A percentile compares a stretch with the other conserved stretches of the same genome.
Evolutionary conservation across 1,284 basidiomycete species (phyloP).

Genomic region (Malassezia restricta): DNA sequence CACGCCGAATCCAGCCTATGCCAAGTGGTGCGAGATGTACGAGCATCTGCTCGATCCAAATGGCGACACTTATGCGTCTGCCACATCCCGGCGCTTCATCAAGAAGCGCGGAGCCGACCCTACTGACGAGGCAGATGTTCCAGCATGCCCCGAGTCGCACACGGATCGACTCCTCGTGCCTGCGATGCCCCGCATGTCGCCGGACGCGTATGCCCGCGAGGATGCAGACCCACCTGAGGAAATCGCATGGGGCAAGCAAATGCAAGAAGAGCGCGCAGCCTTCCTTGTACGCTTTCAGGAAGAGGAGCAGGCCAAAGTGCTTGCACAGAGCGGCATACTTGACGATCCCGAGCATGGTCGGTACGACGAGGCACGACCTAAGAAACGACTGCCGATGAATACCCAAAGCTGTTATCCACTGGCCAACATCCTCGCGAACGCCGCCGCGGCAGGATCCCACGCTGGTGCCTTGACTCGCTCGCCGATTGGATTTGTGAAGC

Average conservation of each 20-base stretch:
- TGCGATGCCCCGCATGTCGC: conserved; percentile 15
- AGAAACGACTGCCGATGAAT: conserved; percentile 9
- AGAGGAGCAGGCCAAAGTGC: conserved; percentile 30
- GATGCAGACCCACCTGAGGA: conserved; percentile 41
- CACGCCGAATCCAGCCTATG: conserved; percentile 27
- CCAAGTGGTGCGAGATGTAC: conserved; percentile 23
- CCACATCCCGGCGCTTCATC: background rate
- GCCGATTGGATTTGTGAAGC: conserved; percentile 15
- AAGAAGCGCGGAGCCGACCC: conserved; percentile 11
- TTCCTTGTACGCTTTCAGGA: conserved; percentile 39
- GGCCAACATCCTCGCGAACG: conserved; percentile 17
- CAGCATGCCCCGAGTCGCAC: conserved; percentile 17
- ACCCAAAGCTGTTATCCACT: conserved; percentile 17
- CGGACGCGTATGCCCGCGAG: conserved; percentile 25
- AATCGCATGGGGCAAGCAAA: conserved; percentile 35
- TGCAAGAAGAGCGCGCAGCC: conserved; percentile 32
- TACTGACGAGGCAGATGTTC: background rate
- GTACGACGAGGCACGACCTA: conserved; percentile 2
- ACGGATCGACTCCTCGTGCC: conserved; percentile 29
- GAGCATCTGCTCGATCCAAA: conserved; percentile 11
- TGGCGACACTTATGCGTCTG: background rate
- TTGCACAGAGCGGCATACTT: conserved; percentile 10
- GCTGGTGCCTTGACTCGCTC: conserved; percentile 7
- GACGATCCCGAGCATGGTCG: background rate
- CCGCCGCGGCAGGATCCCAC: conserved; percentile 6